Base-by-base conservation (phyloP, 2,329 filamentous ascomycete species). In the Penicillium sp. region DNA sequence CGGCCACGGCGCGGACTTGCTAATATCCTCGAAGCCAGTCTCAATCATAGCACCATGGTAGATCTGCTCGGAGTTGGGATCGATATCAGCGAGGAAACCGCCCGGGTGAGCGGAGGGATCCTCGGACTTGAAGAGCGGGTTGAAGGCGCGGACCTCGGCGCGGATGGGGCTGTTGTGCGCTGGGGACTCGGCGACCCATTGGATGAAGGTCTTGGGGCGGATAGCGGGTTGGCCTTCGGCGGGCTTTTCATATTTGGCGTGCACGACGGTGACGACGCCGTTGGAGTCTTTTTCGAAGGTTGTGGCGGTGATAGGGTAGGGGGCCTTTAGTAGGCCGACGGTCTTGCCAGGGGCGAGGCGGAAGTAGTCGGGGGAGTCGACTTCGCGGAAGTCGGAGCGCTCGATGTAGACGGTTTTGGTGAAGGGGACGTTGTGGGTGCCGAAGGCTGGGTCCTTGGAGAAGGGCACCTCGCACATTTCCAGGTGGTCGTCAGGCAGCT, bases 381-480 rank as follows among this genome's bases (percentile, higher is more conserved):
- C 80, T 64, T 88, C 84, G 46, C 87, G 79, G 74, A 91, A 92
- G 66, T 92, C 88, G 44, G 78, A 80, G 48, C 84, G 81, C 60
- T 95, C 91, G 48, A 95, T 95, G 70, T 90, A 95, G 29, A 95
- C 81, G 1, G 80, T 89, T 59, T 82, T 83, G 1, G 89, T 90
- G 59, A 95, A 82, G 29, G 78, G 79, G 12, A 85, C 69, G 47
- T 72, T 75, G 62, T 83, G 80, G 42, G 74, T 70, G 23, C 75
- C 75, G 57, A 75, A 74, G 29, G 66, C 58, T 1, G 87, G 79
- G 58, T 91, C 83, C 72, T 95, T 95, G 23, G 88, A 66, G 72
- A 95, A 95, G 0, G 90, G 89, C 6, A 88, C 75, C 2, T 81
- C 80, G 3, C 92, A 68, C 52, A 87, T 80, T 56, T 83, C 79